Percentiles rank a stretch among this genome's conserved stretches.
Conservation (phyloP, 2,329 filamentous ascomycete species). For the Sporothrix dimorphospora region DNA sequence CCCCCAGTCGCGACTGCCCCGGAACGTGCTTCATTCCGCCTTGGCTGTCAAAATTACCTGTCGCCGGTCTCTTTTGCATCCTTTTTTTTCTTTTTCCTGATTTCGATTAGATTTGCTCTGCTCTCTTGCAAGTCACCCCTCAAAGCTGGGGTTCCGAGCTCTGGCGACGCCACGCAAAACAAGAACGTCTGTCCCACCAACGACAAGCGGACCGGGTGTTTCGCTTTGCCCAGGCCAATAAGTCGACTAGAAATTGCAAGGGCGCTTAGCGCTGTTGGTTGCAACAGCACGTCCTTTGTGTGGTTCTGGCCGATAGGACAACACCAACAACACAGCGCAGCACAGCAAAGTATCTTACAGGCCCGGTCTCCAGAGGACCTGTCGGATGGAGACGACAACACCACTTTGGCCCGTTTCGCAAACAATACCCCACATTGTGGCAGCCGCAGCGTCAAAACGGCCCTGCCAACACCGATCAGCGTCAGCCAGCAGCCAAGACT, state of each 20-base stretch:
- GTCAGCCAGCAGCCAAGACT: slow-evolving; percentile 17
- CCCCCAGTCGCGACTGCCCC: slow-evolving; percentile 15
- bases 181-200: neutral
- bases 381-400: neutral
- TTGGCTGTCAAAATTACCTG: neutral
- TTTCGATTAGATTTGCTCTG: neutral
- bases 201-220: neutral
- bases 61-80: neutral
- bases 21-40: slow-evolving; percentile 1
- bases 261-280: slow-evolving; percentile 28
- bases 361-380: neutral
- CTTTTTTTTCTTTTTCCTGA: neutral
- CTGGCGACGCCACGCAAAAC: neutral
- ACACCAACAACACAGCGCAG: neutral
- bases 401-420: slow-evolving; percentile 17
- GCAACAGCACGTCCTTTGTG: slow-evolving; percentile 17
- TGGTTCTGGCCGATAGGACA: neutral
- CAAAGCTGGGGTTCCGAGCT: neutral
- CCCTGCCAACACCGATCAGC: slow-evolving; percentile 11
- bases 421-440: slow-evolving; percentile 30
- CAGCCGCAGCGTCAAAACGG: slow-evolving; percentile 23
- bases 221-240: slow-evolving; percentile 8
- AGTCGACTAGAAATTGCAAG: slow-evolving; percentile 14
- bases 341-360: no score
- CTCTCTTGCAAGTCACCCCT: no score